Conservation (phyloP, 495 filamentous ascomycete species). For the Polyplosphaeria fusca region DNA sequence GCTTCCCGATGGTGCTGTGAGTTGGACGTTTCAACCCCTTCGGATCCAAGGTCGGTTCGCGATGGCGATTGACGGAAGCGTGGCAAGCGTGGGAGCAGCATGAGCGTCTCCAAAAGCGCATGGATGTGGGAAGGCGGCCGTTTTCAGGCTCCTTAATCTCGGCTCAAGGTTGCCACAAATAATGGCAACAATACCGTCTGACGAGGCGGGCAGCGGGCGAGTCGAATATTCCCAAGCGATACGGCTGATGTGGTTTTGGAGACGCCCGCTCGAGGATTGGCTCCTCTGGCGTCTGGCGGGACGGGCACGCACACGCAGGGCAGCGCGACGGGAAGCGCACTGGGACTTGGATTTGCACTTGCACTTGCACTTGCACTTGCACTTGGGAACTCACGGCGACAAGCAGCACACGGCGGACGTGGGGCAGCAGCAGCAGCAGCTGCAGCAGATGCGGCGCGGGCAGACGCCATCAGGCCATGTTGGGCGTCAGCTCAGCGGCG, state of each 20-base stretch:
- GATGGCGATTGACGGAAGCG: too few species aligned
- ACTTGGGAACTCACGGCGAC: background rate
- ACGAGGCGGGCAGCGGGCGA: conserved; percentile 12
- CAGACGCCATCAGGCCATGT: conserved; percentile 9
- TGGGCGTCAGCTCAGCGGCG: conserved; percentile 15
- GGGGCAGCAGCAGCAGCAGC: background rate
- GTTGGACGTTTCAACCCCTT: too few species aligned
- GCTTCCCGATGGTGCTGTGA: too few species aligned
- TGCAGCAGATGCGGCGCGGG: background rate
- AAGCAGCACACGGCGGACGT: too few species aligned
- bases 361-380: too few species aligned
- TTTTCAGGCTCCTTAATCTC: conserved; percentile 33
- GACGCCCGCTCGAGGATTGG: conserved; percentile 22
- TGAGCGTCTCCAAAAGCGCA: background rate
- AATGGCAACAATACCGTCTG: conserved; percentile 4
- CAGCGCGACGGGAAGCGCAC: too few species aligned
- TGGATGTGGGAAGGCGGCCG: conserved; percentile 8
- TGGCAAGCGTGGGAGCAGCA: background rate
- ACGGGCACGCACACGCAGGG: too few species aligned
- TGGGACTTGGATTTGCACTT: too few species aligned
- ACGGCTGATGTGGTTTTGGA: conserved; percentile 30
- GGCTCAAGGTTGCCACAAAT: conserved; percentile 16
- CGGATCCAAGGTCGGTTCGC: too few species aligned
- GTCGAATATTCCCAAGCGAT: conserved; percentile 22
- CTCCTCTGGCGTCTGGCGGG: too few species aligned